Evolutionary conservation across 140 eudicot species (phyloP).

Genomic region (Flaveria floridana): DNA sequence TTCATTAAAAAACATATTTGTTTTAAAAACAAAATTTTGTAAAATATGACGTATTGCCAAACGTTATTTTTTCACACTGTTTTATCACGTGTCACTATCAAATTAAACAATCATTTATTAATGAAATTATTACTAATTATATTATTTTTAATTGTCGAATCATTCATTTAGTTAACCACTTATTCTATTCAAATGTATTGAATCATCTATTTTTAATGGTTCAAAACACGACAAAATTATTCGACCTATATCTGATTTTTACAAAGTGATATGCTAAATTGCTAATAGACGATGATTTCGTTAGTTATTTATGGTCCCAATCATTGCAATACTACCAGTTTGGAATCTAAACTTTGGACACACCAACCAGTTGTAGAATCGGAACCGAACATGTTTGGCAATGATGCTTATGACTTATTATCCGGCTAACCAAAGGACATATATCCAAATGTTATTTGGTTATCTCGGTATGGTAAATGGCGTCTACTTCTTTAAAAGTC

Average conservation of each 20-base stretch:
- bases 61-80: too few species aligned
- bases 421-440: background rate
- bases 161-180: background rate
- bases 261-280: conserved; percentile 13
- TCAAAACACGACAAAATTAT: conserved; percentile 16
- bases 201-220: too few species aligned
- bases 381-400: background rate
- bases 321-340: background rate
- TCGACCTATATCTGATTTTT: conserved; percentile 20
- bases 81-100: too few species aligned
- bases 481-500: too few species aligned
- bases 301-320: background rate
- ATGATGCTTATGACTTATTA: background rate
- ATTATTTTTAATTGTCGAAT: background rate
- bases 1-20: too few species aligned
- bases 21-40: too few species aligned
- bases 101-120: too few species aligned
- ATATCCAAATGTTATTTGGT: too few species aligned
- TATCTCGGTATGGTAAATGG: too few species aligned
- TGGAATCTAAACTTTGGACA: conserved; percentile 11
- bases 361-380: background rate
- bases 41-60: too few species aligned
- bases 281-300: conserved; percentile 17
- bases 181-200: too few species aligned
- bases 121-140: too few species aligned